Conservation (phyloP, 2,329 filamentous ascomycete species). For the Leptodontidium sp. region DNA sequence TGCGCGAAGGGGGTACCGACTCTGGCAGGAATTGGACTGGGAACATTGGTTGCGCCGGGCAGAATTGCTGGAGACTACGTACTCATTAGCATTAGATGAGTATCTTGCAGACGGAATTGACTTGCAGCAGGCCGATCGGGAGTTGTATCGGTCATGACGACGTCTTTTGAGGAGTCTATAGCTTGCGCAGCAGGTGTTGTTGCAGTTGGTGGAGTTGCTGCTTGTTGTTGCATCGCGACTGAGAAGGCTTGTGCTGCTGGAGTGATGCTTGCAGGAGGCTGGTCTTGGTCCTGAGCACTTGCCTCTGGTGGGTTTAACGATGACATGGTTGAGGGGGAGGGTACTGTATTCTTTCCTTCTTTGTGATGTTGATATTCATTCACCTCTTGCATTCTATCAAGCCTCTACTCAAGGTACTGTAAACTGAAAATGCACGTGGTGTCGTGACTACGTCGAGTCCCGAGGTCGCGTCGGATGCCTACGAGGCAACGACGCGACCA, state of each 20-base stretch:
- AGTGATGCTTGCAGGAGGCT: conserved; percentile 33
- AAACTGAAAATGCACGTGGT: conserved; percentile 14
- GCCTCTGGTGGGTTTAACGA: background rate
- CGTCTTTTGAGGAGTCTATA: conserved; percentile 35
- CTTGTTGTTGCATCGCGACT: conserved; percentile 42
- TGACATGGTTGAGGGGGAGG: conserved; percentile 5
- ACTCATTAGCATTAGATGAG: conserved; percentile 25
- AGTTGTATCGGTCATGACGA: conserved; percentile 43
- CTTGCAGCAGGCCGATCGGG: conserved; percentile 40
- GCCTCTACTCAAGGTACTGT: background rate
- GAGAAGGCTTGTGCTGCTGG: conserved; percentile 43
- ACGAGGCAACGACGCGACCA: background rate
- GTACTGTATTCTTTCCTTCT: background rate
- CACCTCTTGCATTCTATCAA: background rate
- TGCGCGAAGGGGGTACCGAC: conserved; percentile 59
- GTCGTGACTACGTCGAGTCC: conserved; percentile 4
- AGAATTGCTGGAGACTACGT: conserved; percentile 40
- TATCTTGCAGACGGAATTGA: background rate
- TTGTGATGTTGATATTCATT: background rate
- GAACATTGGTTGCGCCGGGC: conserved; percentile 38
- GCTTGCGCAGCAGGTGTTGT: conserved; percentile 30
- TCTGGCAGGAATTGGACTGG: conserved; percentile 46
- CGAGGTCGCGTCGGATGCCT: background rate
- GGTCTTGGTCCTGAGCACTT: conserved; percentile 28
- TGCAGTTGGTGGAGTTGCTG: conserved; percentile 28